phyloP scores from a whole-genome alignment of 768 basidiomycete species.

The Suillus americanus region DNA sequence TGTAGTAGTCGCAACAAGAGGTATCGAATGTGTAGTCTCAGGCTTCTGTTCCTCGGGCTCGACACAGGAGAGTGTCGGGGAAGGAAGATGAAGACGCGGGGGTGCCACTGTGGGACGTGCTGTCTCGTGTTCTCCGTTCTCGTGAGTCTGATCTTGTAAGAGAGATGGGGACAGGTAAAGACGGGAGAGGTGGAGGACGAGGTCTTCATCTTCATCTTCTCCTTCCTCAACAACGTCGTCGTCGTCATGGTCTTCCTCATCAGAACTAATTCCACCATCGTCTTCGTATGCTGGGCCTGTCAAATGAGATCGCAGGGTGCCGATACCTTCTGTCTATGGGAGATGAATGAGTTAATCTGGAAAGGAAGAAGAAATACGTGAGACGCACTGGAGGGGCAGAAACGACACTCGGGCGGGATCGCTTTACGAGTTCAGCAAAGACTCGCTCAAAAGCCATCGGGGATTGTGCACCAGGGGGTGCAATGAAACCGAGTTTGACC shows the following conservation, averaged over 20 bases:
- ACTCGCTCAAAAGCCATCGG: constrained; percentile 59
- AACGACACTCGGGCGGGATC: constrained; percentile 64
- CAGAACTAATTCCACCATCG: constrained; percentile 72
- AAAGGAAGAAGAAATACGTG: constrained; percentile 11
- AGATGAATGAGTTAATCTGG: background rate
- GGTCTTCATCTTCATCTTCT: constrained; percentile 27
- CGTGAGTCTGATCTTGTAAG: constrained; percentile 17
- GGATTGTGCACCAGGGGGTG: constrained; percentile 39
- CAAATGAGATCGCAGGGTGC: constrained; percentile 71
- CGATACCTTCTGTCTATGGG: constrained; percentile 78
- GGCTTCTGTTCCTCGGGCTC: constrained; percentile 18
- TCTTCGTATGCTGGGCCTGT: constrained; percentile 61
- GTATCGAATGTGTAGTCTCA: constrained; percentile 17
- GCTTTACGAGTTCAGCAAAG: constrained; percentile 61
- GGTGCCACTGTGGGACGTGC: background rate
- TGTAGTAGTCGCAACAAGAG: constrained; percentile 18
- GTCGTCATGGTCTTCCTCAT: constrained; percentile 43
- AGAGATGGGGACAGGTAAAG: constrained; percentile 25
- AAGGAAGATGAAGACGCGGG: background rate
- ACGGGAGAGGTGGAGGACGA: constrained; percentile 22
- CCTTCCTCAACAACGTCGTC: constrained; percentile 31
- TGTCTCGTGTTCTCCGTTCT: constrained; percentile 20
- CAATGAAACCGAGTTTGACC: constrained; percentile 62
- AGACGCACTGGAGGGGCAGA: constrained; percentile 70
- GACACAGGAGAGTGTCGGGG: background rate